Conservation (phyloP, 2,329 filamentous ascomycete genomes). For the Lachnellula suecica region DNA sequence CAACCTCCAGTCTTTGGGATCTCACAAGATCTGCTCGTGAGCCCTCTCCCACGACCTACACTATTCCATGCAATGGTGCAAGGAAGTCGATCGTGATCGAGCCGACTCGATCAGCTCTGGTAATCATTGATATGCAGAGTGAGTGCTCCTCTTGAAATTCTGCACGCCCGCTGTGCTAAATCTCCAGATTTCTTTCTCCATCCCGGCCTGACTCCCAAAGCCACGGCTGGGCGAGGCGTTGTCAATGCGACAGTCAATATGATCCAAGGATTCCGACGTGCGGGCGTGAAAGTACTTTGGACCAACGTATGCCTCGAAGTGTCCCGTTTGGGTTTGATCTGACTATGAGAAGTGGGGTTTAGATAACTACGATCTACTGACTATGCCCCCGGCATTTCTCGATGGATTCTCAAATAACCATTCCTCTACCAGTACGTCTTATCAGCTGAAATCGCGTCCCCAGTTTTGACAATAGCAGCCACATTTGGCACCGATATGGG, state of each 20-base stretch:
- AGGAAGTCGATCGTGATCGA: conserved; percentile 29
- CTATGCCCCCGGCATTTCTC: conserved; percentile 30
- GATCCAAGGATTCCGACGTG: conserved; percentile 27
- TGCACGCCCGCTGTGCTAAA: neutral
- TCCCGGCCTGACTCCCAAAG: conserved; percentile 26
- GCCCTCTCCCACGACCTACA: conserved; percentile 29
- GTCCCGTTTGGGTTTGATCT: neutral
- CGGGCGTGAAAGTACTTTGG: conserved; percentile 31
- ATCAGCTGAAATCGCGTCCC: neutral
- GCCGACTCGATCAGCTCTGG: conserved; percentile 24
- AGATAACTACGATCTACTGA: conserved; percentile 30
- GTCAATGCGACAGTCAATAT: conserved; percentile 32
- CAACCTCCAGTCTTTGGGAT: conserved; percentile 29
- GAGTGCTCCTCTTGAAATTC: neutral
- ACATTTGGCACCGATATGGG: conserved; percentile 34
- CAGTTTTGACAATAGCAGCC: neutral
- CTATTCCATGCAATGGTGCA: conserved; percentile 29
- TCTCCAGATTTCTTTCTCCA: conserved; percentile 30
- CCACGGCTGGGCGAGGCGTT: conserved; percentile 24
- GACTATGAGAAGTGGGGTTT: conserved; percentile 25
- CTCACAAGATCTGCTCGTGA: conserved; percentile 31
- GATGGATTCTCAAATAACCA: conserved; percentile 27
- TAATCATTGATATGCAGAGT: conserved; percentile 33
- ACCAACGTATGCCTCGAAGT: conserved; percentile 16
- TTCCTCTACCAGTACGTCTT: conserved; percentile 15